phyloP scores from a whole-genome alignment of 176 grass and related monocot species.

The Olyra latifolia region DNA sequence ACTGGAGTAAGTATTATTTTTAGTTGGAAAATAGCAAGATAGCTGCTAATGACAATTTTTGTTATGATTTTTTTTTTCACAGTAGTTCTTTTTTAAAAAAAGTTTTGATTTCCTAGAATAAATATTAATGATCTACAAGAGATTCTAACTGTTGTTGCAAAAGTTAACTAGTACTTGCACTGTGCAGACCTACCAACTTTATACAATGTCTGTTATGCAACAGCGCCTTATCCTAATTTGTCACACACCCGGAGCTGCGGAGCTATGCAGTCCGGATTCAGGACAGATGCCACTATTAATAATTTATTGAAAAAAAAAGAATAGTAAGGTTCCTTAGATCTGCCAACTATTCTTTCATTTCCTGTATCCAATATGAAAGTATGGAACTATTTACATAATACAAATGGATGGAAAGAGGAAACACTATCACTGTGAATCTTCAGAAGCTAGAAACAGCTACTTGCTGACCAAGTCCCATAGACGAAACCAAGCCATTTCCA shows the following conservation, averaged over 20 bases:
- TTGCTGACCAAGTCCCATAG: no score
- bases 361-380: neutral
- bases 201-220: neutral
- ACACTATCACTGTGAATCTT: neutral
- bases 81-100: no score
- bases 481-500: no score
- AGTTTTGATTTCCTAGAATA: no score
- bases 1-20: no score
- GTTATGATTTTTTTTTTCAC: no score
- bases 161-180: neutral
- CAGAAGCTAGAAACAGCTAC: no score
- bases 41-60: no score
- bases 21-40: no score
- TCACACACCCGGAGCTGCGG: neutral
- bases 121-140: no score
- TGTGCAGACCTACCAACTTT: neutral
- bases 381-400: constrained; percentile 9
- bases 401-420: neutral
- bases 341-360: neutral
- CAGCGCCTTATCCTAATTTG: neutral
- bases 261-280: neutral
- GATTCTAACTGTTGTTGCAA: no score
- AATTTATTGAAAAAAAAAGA: neutral
- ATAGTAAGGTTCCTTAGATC: no score
- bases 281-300: neutral